phyloP scores from a whole-genome alignment of 2,329 filamentous ascomycete genomes.

The Claviceps sp. region DNA sequence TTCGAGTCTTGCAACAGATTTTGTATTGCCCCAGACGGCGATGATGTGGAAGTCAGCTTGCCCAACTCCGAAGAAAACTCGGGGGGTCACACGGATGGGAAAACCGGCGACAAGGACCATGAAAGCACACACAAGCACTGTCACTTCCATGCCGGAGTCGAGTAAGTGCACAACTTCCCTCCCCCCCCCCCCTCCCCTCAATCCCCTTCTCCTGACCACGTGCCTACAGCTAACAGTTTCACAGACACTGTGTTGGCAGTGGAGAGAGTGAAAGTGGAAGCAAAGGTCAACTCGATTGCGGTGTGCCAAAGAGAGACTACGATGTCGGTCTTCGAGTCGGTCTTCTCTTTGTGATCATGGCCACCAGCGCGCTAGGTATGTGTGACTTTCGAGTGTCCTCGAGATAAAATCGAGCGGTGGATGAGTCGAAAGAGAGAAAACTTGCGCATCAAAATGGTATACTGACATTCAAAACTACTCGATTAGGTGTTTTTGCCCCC shows the following conservation, averaged over 20 bases:
- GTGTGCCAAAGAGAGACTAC: conserved; percentile 39
- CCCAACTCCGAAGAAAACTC: conserved; percentile 13
- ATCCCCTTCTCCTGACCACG: background rate
- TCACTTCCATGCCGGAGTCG: conserved; percentile 63
- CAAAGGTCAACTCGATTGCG: conserved; percentile 26
- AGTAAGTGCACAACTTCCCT: conserved; percentile 33
- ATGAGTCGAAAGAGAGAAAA: background rate
- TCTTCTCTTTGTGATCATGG: conserved; percentile 57
- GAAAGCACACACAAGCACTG: conserved; percentile 7
- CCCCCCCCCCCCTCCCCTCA: background rate
- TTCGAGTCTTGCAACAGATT: conserved; percentile 28
- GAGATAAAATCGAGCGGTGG: background rate
- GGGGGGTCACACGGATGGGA: conserved; percentile 4
- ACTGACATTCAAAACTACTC: background rate
- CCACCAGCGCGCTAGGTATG: conserved; percentile 50
- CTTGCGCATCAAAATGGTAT: background rate
- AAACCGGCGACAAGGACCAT: conserved; percentile 4
- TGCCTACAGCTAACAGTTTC: conserved; percentile 4
- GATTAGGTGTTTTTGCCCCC: conserved; percentile 46
- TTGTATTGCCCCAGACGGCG: conserved; percentile 45
- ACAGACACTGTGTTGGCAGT: conserved; percentile 42
- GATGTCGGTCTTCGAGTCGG: conserved; percentile 56
- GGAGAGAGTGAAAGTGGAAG: conserved; percentile 24
- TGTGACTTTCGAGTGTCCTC: background rate
- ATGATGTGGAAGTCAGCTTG: conserved; percentile 43